Conservation (phyloP, 116 monocot species). For the Dioscorea cayenensis region DNA sequence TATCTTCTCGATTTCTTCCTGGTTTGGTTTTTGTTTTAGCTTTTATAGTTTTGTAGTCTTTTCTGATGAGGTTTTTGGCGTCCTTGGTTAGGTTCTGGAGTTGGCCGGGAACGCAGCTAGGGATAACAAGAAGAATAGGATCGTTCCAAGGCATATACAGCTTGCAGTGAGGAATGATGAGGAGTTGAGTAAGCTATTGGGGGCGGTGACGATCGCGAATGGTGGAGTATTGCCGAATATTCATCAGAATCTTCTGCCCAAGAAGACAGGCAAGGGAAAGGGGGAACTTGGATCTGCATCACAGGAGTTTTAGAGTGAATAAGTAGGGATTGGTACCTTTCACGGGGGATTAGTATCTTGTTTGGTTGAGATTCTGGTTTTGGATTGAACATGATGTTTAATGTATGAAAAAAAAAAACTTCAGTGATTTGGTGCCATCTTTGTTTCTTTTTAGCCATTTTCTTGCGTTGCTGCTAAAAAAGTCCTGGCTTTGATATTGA, state of each 20-base stretch:
- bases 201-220: conserved; percentile 31
- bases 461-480: not conserved
- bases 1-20: not conserved
- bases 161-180: conserved; percentile 46
- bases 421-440: not conserved
- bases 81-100: conserved; percentile 32
- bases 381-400: too few relatives aligned
- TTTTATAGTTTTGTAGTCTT: not conserved
- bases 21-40: not conserved
- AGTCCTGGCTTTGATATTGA: too few relatives aligned
- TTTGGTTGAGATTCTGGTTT: not conserved
- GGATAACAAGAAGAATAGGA: conserved; percentile 51
- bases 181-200: conserved; percentile 39
- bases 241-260: conserved; percentile 29
- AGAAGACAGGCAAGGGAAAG: conserved; percentile 23
- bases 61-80: not conserved
- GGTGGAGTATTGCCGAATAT: conserved; percentile 44
- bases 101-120: conserved; percentile 47
- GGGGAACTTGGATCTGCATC: conserved; percentile 44
- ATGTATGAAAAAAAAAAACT: not conserved
- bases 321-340: not conserved
- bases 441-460: not conserved
- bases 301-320: conserved; percentile 27
- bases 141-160: conserved; percentile 38
- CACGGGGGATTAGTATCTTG: not conserved